A percentile compares a stretch with the other conserved stretches of the same genome.
Evolutionary conservation across 768 basidiomycete genomes (phyloP).

Genomic region (Boletus tylopilopsis): DNA sequence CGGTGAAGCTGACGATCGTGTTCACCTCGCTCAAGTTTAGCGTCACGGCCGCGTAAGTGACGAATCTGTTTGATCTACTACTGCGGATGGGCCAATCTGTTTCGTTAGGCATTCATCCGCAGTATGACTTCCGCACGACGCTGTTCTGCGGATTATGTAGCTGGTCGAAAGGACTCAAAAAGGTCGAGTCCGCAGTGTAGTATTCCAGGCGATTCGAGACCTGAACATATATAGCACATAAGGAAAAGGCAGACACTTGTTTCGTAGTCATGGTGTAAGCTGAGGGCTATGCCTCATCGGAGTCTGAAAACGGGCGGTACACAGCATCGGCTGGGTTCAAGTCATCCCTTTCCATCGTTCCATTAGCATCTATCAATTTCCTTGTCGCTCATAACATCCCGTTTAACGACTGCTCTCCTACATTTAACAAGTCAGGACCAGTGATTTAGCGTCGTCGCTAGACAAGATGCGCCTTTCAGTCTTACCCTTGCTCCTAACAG

Average conservation of each 20-base stretch:
- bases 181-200: no score
- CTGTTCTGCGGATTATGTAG: neutral
- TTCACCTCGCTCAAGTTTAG: slow-evolving; percentile 34
- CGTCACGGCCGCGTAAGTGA: slow-evolving; percentile 30
- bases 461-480: slow-evolving; percentile 37
- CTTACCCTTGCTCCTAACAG: slow-evolving; percentile 36
- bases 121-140: slow-evolving; percentile 10
- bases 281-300: slow-evolving; percentile 10
- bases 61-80: neutral
- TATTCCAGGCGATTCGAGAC: no score
- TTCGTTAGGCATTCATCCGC: slow-evolving; percentile 25
- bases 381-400: neutral
- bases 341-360: neutral
- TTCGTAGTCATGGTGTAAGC: neutral
- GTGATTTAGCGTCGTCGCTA: neutral
- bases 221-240: neutral
- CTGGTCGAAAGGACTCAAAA: no score
- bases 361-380: neutral
- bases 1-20: slow-evolving; percentile 29
- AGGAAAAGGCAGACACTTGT: no score
- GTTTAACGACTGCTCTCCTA: neutral
- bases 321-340: slow-evolving; percentile 1
- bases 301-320: slow-evolving; percentile 19
- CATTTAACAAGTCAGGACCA: neutral
- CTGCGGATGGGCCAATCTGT: slow-evolving; percentile 10